Conservation (phyloP, 768 basidiomycete genomes). For the Serendipita sp. region DNA sequence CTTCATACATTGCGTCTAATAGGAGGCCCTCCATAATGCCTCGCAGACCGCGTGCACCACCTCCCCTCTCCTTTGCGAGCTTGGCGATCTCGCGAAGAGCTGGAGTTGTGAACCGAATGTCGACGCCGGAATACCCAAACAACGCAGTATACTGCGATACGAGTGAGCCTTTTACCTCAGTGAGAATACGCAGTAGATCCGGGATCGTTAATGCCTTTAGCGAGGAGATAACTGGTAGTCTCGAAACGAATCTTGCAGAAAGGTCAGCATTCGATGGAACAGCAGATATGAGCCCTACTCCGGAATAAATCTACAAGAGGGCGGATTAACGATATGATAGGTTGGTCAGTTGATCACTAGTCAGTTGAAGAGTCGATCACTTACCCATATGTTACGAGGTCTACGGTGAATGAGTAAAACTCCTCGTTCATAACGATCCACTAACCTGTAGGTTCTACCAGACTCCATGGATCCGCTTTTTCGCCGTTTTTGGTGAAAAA, state of each 20-base stretch:
- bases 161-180: slow-evolving; percentile 82
- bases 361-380: background rate
- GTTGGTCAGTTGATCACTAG: too few relatives aligned
- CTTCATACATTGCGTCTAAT: slow-evolving; percentile 85
- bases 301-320: slow-evolving; percentile 57
- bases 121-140: slow-evolving; percentile 70
- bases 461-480: slow-evolving; percentile 35
- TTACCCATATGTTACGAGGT: slow-evolving; percentile 75
- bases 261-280: background rate
- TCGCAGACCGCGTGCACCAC: slow-evolving; percentile 78
- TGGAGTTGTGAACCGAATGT: slow-evolving; percentile 69
- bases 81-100: slow-evolving; percentile 71
- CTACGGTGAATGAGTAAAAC: slow-evolving; percentile 25
- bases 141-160: slow-evolving; percentile 78
- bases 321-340: background rate
- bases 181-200: slow-evolving; percentile 80
- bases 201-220: slow-evolving; percentile 60
- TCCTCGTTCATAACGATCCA: slow-evolving; percentile 1
- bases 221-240: slow-evolving; percentile 82
- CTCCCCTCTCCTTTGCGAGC: slow-evolving; percentile 64
- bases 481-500: slow-evolving; percentile 69
- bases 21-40: slow-evolving; percentile 79
- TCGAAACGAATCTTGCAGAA: slow-evolving; percentile 51
- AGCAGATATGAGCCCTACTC: slow-evolving; percentile 26
- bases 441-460: slow-evolving; percentile 55